These are phyloP conservation scores for Escallonia rubra DNA, from an alignment of 129 eudicot genomes.

Conservation along the genomic window DNA sequence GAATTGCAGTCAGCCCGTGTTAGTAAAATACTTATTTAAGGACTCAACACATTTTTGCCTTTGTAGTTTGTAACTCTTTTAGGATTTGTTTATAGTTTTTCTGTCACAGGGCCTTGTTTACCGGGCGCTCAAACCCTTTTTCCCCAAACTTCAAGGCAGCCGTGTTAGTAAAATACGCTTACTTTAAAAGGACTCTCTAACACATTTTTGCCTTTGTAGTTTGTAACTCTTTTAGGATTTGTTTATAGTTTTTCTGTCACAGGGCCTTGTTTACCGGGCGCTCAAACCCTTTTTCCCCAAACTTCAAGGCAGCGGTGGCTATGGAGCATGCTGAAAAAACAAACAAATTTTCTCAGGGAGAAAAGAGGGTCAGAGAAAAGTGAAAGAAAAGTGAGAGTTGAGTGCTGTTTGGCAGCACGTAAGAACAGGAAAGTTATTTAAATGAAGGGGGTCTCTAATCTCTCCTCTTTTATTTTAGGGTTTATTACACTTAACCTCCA, in stretches of 20 bases:
- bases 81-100: too few species aligned
- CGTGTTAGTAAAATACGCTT: too few species aligned
- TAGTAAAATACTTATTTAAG: too few species aligned
- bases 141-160: conserved; percentile 9
- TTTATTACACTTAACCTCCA: too few species aligned
- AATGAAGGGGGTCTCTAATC: not conserved
- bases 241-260: too few species aligned
- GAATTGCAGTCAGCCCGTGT: too few species aligned
- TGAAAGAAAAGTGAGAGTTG: conserved; percentile 11
- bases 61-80: too few species aligned
- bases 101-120: conserved; percentile 7
- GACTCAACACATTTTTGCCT: too few species aligned
- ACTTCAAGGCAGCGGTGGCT: conserved; percentile 8
- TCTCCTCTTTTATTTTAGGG: too few species aligned
- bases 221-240: too few species aligned
- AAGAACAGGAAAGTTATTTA: not conserved
- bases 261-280: conserved; percentile 19
- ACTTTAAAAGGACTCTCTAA: too few species aligned
- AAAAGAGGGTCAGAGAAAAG: not conserved
- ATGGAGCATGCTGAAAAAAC: not conserved
- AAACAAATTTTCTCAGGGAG: not conserved
- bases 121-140: conserved; percentile 8
- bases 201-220: too few species aligned
- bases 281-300: not conserved
- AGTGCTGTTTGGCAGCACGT: conserved; percentile 19